Evolutionary conservation across 176 grass and related monocot species (phyloP), one percentile per base, ranked within the genome.

Genomic region (Echinochloa phyllopogon): DNA sequence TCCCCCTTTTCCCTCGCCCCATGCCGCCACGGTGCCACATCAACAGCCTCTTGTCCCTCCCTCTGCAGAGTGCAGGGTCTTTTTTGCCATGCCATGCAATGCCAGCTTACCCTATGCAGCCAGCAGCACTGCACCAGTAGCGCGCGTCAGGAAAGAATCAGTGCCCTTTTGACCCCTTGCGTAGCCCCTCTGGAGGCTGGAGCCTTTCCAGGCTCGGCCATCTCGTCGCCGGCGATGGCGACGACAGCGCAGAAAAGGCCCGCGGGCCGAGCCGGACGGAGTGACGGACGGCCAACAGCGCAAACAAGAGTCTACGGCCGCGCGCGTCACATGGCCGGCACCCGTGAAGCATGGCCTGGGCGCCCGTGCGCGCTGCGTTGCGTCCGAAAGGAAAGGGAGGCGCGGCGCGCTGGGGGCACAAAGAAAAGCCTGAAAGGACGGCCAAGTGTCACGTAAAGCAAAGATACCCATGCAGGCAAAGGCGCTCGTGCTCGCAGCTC

Each of bases 241-340:
- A 82, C 53, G 52, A 42, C 50, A 48, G 65, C 42, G 29, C 14
- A n/a, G 27, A 14, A 77, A 82, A 70, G 43, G 63, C 2, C 11
- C 38, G 63, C 52, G 79, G 64, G 11, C 41, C 72, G n/a, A n/a
- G n/a, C n/a, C n/a, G n/a, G n/a, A n/a, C n/a, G n/a, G n/a, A n/a
- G n/a, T n/a, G 74, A 38, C 75, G 29, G 29, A 33, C 29, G 29
- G 29, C 29, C 29, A 33, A 1, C 29, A 33, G n/a, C n/a, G n/a
- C n/a, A n/a, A n/a, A n/a, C n/a, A 74, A 52, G 33, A 52, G 9
- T 0, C 33, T 2, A 5, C 52, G 17, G 18, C 7, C 69, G 10
- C 58, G 14, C 0, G 0, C 37, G 23, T 86, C 85, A 87, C 85
- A 81, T 87, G 85, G n/a, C 76, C 80, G 68, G 36, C 76, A 52